Evolutionary conservation across 345 rosid species (phyloP).

Genomic region (Geranium rotundifolium): DNA sequence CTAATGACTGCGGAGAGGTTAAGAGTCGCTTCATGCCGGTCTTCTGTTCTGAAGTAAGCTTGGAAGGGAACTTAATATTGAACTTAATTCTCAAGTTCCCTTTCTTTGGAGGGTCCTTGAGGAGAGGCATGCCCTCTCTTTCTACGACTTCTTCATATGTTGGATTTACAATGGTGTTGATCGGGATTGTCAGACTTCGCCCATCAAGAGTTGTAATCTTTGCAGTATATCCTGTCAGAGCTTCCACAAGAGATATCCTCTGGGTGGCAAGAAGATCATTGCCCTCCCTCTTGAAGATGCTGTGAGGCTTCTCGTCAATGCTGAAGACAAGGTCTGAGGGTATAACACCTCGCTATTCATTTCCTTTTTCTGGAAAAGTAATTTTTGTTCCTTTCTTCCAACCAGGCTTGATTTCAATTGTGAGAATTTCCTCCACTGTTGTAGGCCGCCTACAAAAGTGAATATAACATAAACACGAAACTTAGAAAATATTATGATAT

Average conservation of each 20-base stretch:
- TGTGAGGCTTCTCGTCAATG: conserved; percentile 77
- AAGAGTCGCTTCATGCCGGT: conserved; percentile 48
- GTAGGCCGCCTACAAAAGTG: conserved; percentile 41
- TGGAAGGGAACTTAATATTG: conserved; percentile 65
- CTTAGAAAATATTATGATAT: not conserved
- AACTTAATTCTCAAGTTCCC: conserved; percentile 82
- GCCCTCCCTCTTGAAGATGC: conserved; percentile 72
- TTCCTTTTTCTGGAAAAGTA: conserved; percentile 71
- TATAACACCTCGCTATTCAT: conserved; percentile 50
- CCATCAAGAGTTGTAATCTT: conserved; percentile 68
- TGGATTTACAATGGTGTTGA: conserved; percentile 49
- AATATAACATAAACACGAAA: conserved; percentile 2
- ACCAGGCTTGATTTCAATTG: conserved; percentile 74
- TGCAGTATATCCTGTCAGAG: conserved; percentile 58
- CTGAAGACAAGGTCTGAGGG: conserved; percentile 70
- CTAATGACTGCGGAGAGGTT: no score
- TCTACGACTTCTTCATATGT: conserved; percentile 71
- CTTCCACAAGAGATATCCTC: conserved; percentile 67
- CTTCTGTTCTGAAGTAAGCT: conserved; percentile 62
- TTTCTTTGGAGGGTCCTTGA: conserved; percentile 64
- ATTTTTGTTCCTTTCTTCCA: conserved; percentile 90
- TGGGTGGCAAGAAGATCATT: conserved; percentile 59
- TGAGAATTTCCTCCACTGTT: conserved; percentile 57
- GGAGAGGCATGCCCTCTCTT: conserved; percentile 90
- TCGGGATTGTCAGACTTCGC: conserved; percentile 37